Conservation (phyloP, 805 yeast species). For the Saturnispora halmiae region DNA sequence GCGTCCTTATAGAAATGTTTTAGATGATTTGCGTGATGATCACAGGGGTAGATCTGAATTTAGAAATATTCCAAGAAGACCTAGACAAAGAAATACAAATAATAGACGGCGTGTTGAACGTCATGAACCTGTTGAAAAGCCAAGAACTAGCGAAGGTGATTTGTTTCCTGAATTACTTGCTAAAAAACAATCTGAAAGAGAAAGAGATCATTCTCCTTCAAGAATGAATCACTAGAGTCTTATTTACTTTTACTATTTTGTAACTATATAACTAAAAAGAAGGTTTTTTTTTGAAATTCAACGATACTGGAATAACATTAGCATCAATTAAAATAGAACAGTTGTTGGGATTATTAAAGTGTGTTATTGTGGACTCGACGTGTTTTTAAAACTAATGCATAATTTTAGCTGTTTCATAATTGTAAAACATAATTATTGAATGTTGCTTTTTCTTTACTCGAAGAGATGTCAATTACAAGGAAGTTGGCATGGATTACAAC, state of each 20-base stretch:
- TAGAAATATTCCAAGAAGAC: no score
- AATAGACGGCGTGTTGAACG: no score
- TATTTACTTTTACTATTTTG: background rate
- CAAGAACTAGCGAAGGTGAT: slow-evolving; percentile 27
- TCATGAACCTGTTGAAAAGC: slow-evolving; percentile 9
- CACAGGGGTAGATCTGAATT: background rate
- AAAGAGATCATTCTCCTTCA: slow-evolving; percentile 6
- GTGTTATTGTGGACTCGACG: no score
- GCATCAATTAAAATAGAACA: no score
- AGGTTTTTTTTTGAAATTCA: no score
- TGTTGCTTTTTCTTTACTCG: no score
- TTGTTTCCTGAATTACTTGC: slow-evolving; percentile 28
- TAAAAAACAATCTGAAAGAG: slow-evolving; percentile 15
- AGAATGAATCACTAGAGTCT: slow-evolving; percentile 2
- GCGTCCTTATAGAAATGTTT: background rate
- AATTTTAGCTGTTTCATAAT: no score
- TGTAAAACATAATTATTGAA: no score
- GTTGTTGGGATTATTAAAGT: no score
- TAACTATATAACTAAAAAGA: background rate
- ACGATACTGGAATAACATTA: no score
- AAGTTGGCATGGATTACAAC: slow-evolving; percentile 25
- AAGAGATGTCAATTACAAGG: slow-evolving; percentile 3
- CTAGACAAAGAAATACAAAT: slow-evolving; percentile 10
- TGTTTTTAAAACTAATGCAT: no score
- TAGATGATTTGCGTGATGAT: background rate